These are phyloP conservation scores for Pochonia chlamydosporia DNA, from an alignment of 2,329 filamentous ascomycete species.

Conservation along the genomic window DNA sequence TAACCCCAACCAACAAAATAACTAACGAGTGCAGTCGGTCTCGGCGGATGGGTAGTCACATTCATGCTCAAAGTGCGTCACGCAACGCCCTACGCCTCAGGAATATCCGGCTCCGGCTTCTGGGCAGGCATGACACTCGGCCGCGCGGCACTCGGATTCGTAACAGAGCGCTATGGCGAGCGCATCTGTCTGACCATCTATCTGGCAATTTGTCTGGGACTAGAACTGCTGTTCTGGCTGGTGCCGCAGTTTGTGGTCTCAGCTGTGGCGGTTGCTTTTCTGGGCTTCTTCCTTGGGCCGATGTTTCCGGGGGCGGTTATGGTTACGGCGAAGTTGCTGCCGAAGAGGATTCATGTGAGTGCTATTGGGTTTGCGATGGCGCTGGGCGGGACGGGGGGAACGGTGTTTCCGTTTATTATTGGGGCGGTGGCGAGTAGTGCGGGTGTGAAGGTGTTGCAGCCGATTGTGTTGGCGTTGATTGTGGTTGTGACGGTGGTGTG, in stretches of 20 bases:
- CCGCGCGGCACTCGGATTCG: constrained; percentile 60
- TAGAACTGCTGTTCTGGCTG: constrained; percentile 53
- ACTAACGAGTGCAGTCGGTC: constrained; percentile 37
- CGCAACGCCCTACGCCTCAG: constrained; percentile 60
- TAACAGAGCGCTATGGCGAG: constrained; percentile 64
- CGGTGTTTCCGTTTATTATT: constrained; percentile 50
- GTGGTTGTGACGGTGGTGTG: constrained; percentile 26
- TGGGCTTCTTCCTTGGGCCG: constrained; percentile 71
- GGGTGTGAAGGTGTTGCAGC: constrained; percentile 45
- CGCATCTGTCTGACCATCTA: constrained; percentile 55
- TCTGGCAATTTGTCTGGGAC: constrained; percentile 50
- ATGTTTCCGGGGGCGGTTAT: constrained; percentile 68
- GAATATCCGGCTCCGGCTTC: constrained; percentile 68
- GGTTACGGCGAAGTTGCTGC: constrained; percentile 65
- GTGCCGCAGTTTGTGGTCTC: constrained; percentile 55
- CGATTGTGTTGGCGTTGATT: constrained; percentile 41
- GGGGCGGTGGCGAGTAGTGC: constrained; percentile 52
- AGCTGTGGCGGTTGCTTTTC: constrained; percentile 57
- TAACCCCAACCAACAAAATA: not conserved
- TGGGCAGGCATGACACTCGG: constrained; percentile 74
- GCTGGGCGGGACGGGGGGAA: constrained; percentile 64
- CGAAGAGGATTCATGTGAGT: constrained; percentile 62
- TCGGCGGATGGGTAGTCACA: constrained; percentile 74
- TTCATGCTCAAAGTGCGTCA: constrained; percentile 71
- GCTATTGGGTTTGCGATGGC: constrained; percentile 70